Base-by-base conservation (phyloP, 306 rosid species). In the Sindora glabra region DNA sequence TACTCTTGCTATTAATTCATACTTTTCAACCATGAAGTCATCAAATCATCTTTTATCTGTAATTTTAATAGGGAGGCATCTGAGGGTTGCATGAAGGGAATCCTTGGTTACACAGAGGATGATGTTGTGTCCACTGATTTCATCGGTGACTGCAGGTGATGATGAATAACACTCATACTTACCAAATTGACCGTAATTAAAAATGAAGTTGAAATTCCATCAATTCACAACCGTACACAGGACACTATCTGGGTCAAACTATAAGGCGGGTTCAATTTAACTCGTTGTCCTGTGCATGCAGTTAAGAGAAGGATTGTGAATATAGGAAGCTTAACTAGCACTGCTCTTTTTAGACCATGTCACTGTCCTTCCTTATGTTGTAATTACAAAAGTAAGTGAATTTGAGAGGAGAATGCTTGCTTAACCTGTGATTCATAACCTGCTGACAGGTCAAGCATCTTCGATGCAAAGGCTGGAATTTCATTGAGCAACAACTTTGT, bases 111-210 rank as follows among this genome's bases (percentile, higher is more conserved):
- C 84, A 79, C 89, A 0, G 87, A 83, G 36, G 95, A 87, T 9
- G 95, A 88, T 80, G 89, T 88, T 14, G 96, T 88, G 38, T 88
- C 96, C 22, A 62, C 90, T 0, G 96, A 85, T 63, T 89, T 85
- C 46, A 30, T 85, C 47, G 96, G 96, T 57, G 95, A 92, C 68
- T 66, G 50, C 88, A 89, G 96, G 95, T 89, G 38, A 61, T 48
- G 33, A 10, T 24, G n/a, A n/a, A n/a, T n/a, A n/a, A n/a, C n/a
- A 30, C 21, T 33, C 15, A 54, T 47, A 39, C 8, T 52, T 44
- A 37, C 10, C 17, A 51, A 49, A 58, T 5, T 61, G 19, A n/a
- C n/a, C n/a, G n/a, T n/a, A n/a, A n/a, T n/a, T n/a, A n/a, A n/a
- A n/a, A n/a, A n/a, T n/a, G n/a, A n/a, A n/a, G n/a, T n/a, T n/a